These are phyloP conservation scores for Trypanosoma lewisi DNA, from an alignment of 208 protist species.

Conservation along the genomic window DNA sequence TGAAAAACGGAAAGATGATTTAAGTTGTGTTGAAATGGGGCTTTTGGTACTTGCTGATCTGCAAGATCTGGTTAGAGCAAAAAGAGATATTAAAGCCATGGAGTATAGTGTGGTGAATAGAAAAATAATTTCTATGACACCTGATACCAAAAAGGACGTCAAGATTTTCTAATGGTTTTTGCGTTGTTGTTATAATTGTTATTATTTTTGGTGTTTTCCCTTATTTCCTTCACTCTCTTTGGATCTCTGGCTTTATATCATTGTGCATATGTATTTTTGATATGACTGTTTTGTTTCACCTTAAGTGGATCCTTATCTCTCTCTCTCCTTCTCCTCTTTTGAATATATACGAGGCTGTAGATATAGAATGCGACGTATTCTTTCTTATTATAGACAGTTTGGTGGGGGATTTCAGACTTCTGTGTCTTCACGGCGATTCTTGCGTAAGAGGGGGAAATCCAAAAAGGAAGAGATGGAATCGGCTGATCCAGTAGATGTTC, in stretches of 20 bases:
- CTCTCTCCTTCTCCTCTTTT: too few species aligned
- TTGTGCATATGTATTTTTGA: background rate
- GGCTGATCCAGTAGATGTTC: conserved; percentile 4
- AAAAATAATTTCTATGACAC: conserved; percentile 8
- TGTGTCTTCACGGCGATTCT: conserved; percentile 14
- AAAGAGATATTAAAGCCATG: conserved; percentile 41
- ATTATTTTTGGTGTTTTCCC: conserved; percentile 7
- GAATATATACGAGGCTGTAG: background rate
- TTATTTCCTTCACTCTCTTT: background rate
- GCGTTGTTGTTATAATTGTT: conserved; percentile 9
- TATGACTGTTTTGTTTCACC: background rate
- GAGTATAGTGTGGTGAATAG: conserved; percentile 4
- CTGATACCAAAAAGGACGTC: background rate
- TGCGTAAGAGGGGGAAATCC: conserved; percentile 6
- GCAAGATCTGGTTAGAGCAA: conserved; percentile 50
- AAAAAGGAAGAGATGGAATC: conserved; percentile 11
- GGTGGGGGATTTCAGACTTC: conserved; percentile 7
- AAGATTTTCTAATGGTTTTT: conserved; percentile 8
- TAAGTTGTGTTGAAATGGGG: conserved; percentile 37
- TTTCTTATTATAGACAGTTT: background rate
- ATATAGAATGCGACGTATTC: conserved; percentile 7
- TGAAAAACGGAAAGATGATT: conserved; percentile 33
- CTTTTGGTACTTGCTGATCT: conserved; percentile 44
- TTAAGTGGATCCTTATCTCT: too few species aligned
- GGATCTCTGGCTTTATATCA: background rate